Evolutionary conservation across 164 flowering plant species (phyloP).

Genomic region (Magnolia kwangsiensis): DNA sequence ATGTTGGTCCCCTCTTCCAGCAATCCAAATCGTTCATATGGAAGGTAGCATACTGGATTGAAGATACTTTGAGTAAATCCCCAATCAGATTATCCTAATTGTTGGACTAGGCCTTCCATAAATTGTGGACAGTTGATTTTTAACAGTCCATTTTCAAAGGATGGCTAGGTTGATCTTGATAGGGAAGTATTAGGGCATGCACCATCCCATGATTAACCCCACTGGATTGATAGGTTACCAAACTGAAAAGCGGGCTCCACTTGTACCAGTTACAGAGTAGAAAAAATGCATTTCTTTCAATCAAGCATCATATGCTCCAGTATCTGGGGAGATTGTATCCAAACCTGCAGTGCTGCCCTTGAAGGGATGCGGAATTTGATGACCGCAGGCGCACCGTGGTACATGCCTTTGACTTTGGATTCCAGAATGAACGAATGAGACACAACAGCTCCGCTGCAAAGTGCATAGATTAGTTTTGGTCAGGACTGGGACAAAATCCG

Average conservation of each 20-base stretch:
- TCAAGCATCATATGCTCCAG: not conserved
- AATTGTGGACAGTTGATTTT: not conserved
- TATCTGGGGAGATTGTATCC: slow-evolving; percentile 5
- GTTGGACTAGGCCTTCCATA: not conserved
- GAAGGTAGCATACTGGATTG: not conserved
- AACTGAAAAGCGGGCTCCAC: too few species aligned
- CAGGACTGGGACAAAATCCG: not conserved
- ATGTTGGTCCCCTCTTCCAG: not conserved
- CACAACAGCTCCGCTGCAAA: slow-evolving; percentile 62
- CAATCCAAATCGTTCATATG: not conserved
- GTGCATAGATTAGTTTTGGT: not conserved
- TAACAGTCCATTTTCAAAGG: too few species aligned
- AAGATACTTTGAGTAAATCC: not conserved
- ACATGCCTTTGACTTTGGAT: slow-evolving; percentile 57
- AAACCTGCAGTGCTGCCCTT: slow-evolving; percentile 75
- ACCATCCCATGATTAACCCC: not conserved
- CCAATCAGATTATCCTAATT: not conserved
- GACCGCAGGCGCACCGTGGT: slow-evolving; percentile 71
- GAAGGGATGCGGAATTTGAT: slow-evolving; percentile 84
- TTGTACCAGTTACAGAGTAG: not conserved
- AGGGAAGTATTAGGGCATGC: too few species aligned
- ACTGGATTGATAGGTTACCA: not conserved
- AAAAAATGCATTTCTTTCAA: not conserved
- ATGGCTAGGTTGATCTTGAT: too few species aligned
- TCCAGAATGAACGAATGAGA: slow-evolving; percentile 84